Percentiles rank a stretch among this genome's conserved stretches.
Conservation (phyloP, 1,139 yeast species). For the Hansenula anomala region DNA sequence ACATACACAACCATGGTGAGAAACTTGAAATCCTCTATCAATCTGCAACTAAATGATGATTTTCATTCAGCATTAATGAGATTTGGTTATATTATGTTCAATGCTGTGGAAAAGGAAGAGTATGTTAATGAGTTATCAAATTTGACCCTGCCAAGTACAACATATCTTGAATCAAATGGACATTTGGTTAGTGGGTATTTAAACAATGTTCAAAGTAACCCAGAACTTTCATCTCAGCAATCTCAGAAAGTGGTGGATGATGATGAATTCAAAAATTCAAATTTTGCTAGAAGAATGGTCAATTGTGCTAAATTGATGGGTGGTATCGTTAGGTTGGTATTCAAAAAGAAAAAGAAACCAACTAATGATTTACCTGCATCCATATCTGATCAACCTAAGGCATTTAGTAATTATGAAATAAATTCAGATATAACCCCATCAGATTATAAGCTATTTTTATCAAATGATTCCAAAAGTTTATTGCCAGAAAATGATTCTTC, state of each 20-base stretch:
- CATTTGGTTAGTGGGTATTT: slow-evolving; percentile 25
- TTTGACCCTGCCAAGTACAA: slow-evolving; percentile 43
- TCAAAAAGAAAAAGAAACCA: slow-evolving; percentile 18
- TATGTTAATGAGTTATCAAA: slow-evolving; percentile 56
- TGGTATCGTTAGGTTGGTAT: background rate
- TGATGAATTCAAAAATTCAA: slow-evolving; percentile 1
- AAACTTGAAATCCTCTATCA: slow-evolving; percentile 34
- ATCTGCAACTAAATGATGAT: slow-evolving; percentile 48
- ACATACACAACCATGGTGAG: slow-evolving; percentile 44
- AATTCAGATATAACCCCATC: slow-evolving; percentile 9
- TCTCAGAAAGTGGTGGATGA: slow-evolving; percentile 3
- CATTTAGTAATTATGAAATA: background rate
- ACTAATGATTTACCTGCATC: background rate
- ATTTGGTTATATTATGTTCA: slow-evolving; percentile 57
- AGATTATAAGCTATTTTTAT: slow-evolving; percentile 40
- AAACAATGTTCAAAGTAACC: slow-evolving; percentile 18
- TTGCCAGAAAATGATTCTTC: slow-evolving; percentile 13
- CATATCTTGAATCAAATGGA: slow-evolving; percentile 49
- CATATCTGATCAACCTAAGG: no score
- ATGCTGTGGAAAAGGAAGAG: slow-evolving; percentile 62
- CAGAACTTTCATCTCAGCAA: slow-evolving; percentile 15
- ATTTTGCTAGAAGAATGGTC: background rate
- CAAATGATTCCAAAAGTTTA: slow-evolving; percentile 37
- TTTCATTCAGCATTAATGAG: slow-evolving; percentile 59
- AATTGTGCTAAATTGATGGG: background rate